Evolutionary conservation across 2,329 filamentous ascomycete genomes (phyloP).

Genomic region (Xylaria sp.): DNA sequence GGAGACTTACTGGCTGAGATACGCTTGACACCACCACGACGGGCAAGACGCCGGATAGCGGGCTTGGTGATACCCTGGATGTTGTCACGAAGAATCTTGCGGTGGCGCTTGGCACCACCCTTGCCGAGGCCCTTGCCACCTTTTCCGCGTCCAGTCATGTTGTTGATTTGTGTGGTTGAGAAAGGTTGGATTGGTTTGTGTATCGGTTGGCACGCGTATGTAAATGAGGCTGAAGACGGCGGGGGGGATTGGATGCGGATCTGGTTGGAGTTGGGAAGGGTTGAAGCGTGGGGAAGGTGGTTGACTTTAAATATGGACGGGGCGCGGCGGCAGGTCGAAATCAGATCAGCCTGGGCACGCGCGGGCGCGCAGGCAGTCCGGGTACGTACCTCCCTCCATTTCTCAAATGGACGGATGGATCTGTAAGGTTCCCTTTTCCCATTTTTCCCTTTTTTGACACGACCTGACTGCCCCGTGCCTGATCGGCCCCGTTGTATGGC

Average conservation of each 20-base stretch:
- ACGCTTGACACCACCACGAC: constrained; percentile 99
- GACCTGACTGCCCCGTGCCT: no score
- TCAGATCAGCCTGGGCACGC: constrained; percentile 37
- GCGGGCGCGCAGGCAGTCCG: no score
- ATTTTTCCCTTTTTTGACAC: no score
- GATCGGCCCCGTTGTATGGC: background rate
- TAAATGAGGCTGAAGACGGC: constrained; percentile 2
- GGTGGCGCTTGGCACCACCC: constrained; percentile 86
- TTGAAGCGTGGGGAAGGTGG: constrained; percentile 34
- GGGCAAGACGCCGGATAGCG: constrained; percentile 95
- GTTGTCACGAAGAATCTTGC: constrained; percentile 99
- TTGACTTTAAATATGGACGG: constrained; percentile 31
- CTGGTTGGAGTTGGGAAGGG: constrained; percentile 16
- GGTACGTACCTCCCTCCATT: background rate
- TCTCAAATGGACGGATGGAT: no score
- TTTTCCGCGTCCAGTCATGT: constrained; percentile 20
- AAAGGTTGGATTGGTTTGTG: constrained; percentile 1
- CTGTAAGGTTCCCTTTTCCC: no score
- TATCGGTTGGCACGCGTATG: background rate
- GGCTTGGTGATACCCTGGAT: constrained; percentile 99
- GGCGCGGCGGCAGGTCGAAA: constrained; percentile 30
- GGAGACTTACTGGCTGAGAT: constrained; percentile 81
- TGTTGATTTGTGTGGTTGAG: constrained; percentile 13
- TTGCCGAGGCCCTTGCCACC: constrained; percentile 30
- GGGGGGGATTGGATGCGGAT: constrained; percentile 17